Evolutionary conservation across 345 rosid species (phyloP).

Genomic region (Kernera saxatilis): DNA sequence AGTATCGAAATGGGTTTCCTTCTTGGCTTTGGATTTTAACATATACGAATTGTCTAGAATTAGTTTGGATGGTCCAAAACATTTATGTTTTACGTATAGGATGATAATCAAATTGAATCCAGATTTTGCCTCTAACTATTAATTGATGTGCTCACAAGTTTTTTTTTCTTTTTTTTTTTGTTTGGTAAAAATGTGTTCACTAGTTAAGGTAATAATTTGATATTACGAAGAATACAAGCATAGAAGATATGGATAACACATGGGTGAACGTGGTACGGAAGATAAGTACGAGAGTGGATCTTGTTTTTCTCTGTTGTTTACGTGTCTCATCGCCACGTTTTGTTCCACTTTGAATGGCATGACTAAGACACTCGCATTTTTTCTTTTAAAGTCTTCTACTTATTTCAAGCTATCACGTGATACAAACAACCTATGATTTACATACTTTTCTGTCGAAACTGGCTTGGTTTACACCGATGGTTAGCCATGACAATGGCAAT

Average conservation of each 20-base stretch:
- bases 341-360: not conserved
- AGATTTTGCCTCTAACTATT: not conserved
- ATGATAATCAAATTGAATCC: not conserved
- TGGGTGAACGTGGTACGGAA: constrained; percentile 14
- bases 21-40: not conserved
- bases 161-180: not conserved
- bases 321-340: constrained; percentile 17
- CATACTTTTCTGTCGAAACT: not conserved
- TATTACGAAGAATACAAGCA: not conserved
- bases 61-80: not conserved
- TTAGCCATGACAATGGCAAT: not conserved
- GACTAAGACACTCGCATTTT: constrained; percentile 17
- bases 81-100: not conserved
- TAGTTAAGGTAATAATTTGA: not conserved
- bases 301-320: not conserved
- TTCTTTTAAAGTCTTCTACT: not conserved
- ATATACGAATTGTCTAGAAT: not conserved
- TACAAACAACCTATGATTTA: not conserved
- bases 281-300: constrained; percentile 11
- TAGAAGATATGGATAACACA: not conserved
- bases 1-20: not conserved
- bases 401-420: not conserved
- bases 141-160: not conserved
- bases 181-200: not conserved
- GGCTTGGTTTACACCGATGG: not conserved